Conservation (phyloP, 371 early-diverging fungal species). For the Rhizopus arrhizus region DNA sequence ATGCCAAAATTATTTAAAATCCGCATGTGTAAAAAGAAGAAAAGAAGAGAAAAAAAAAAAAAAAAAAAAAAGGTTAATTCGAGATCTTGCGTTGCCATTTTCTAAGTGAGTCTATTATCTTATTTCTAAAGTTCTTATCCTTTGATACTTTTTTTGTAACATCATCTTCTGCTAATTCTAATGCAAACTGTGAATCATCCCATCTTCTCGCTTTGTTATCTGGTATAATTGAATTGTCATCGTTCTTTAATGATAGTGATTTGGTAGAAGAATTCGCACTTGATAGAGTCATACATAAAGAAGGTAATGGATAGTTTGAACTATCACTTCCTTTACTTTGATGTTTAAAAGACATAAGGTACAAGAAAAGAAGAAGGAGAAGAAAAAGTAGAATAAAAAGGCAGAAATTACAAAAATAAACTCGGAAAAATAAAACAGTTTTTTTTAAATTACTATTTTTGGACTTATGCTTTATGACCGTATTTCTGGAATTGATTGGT, state of each 20-base stretch:
- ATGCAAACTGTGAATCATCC: constrained; percentile 36
- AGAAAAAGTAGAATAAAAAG: constrained; percentile 1
- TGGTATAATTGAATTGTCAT: not conserved
- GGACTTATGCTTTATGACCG: too few relatives aligned
- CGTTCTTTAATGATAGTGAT: constrained; percentile 3
- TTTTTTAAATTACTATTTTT: too few relatives aligned
- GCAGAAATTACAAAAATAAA: too few relatives aligned
- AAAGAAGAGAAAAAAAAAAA: too few relatives aligned
- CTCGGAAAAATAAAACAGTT: too few relatives aligned
- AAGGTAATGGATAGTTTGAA: constrained; percentile 13
- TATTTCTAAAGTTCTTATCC: not conserved
- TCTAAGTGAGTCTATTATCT: not conserved
- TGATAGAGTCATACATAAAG: constrained; percentile 16
- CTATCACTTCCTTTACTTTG: constrained; percentile 12
- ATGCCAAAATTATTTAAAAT: too few relatives aligned
- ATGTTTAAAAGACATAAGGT: constrained; percentile 7
- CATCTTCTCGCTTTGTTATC: constrained; percentile 17
- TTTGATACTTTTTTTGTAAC: constrained; percentile 1
- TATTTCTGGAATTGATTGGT: too few relatives aligned
- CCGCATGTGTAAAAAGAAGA: too few relatives aligned
- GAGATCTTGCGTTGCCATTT: constrained; percentile 3
- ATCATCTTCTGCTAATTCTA: constrained; percentile 31
- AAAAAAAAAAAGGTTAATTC: not conserved
- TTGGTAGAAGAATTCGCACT: constrained; percentile 15
- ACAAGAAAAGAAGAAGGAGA: not conserved